Base-by-base conservation (phyloP, 176 grass and related monocot species). In the Elymus sibiricus region DNA sequence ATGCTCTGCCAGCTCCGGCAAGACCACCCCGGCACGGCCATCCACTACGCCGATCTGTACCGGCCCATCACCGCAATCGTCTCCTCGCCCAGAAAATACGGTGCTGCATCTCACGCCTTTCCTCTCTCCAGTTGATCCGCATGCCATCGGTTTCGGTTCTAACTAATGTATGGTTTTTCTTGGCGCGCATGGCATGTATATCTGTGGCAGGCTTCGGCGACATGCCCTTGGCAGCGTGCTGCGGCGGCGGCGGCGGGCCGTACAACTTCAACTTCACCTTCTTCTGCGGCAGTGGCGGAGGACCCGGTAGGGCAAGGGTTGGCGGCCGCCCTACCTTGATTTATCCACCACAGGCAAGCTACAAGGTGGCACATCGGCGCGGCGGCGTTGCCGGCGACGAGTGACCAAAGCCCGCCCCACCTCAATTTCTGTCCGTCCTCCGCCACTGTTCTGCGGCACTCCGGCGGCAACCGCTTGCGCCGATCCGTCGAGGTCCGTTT, bases 31-130 rank as follows among this genome's bases (percentile, higher is more conserved):
- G 25, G 19, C n/a, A 25, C 63, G 32, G 60, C 82, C 58, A 69
- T 98, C 87, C 49, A 74, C 38, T 98, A 95, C 46, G 93, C 85
- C 11, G 89, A 98, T 32, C 68, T 91, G 69, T 97, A 94, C 53
- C 38, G 11, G 1, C 42, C 89, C 14, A 26, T 90, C 49, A 64
- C 82, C 35, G 27, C 47, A n/a, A 47, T 90, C 86, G 14, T 77
- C 19, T 49, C 14, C 31, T 92, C 63, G 21, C 84, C 88, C 1
- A 4, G 17, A 4, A 49, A 17, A 63, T 78, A 86, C 64, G 88
- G 81, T 82, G 28, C 4, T 3, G 12, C 22, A 42, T 42, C 5
- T 0, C 58, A 17, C 35, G 1, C 9, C 19, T 10, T 10, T 70
- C 68, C 11, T 6, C 37, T 40, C 68, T 42, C 22, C 11, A 6